Conservation (phyloP, 352 stramenopile genomes). For the Globisporangium heterothallicum region DNA sequence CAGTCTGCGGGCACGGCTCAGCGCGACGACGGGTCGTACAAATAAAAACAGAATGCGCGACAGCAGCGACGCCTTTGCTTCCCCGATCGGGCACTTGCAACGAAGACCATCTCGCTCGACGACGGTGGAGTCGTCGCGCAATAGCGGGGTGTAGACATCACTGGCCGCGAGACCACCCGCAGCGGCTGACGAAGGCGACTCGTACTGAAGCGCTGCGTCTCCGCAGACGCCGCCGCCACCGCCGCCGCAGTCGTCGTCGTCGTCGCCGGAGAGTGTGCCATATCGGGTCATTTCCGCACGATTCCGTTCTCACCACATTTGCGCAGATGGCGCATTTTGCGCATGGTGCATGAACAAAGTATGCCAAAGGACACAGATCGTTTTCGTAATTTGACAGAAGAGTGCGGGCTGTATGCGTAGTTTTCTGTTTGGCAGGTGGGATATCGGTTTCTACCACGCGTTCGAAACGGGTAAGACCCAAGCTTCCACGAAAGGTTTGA, state of each 20-base stretch:
- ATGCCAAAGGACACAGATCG: too few relatives aligned
- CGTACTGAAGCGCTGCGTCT: too few relatives aligned
- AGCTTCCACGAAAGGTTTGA: background rate
- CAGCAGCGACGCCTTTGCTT: constrained; percentile 18
- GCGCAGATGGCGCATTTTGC: too few relatives aligned
- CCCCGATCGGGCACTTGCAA: background rate
- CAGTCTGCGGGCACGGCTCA: constrained; percentile 16
- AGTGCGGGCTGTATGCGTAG: background rate
- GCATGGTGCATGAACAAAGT: too few relatives aligned
- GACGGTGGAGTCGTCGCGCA: background rate
- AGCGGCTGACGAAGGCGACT: background rate
- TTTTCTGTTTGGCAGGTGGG: background rate
- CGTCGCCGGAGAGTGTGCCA: constrained; percentile 3
- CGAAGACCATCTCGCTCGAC: too few relatives aligned
- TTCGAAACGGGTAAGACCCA: background rate
- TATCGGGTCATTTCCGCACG: constrained; percentile 8
- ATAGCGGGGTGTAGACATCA: background rate
- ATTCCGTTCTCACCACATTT: background rate
- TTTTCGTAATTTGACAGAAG: too few relatives aligned
- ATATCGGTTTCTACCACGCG: background rate
- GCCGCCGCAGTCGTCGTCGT: background rate
- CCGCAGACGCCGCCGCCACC: background rate
- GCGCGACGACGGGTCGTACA: constrained; percentile 25
- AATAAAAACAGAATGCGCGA: constrained; percentile 32
- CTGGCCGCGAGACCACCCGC: background rate